These are phyloP conservation scores for Cystofilobasidium bisporidii DNA, from an alignment of 768 basidiomycete species.

Conservation along the genomic window DNA sequence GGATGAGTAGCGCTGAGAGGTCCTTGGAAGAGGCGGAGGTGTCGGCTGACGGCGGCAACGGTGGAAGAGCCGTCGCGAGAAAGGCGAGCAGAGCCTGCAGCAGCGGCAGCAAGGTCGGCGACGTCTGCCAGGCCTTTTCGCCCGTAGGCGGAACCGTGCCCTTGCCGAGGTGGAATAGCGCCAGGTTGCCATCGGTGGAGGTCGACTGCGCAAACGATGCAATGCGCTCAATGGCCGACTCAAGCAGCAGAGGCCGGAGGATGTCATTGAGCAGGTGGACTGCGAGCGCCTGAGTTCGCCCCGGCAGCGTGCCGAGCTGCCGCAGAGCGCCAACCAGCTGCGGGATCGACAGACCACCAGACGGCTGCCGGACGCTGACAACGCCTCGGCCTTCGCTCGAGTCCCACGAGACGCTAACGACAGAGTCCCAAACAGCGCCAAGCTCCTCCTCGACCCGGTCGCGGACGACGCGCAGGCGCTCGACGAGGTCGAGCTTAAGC, in stretches of 20 bases:
- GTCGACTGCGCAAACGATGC: constrained; percentile 5
- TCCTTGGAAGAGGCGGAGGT: background rate
- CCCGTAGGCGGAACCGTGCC: background rate
- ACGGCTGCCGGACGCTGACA: constrained; percentile 8
- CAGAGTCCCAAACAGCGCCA: constrained; percentile 1
- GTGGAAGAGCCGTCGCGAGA: constrained; percentile 4
- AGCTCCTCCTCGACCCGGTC: constrained; percentile 25
- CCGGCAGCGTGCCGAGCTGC: background rate
- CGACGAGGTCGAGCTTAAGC: constrained; percentile 16
- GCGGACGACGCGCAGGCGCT: constrained; percentile 18
- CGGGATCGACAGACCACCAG: background rate
- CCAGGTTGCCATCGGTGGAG: constrained; percentile 2
- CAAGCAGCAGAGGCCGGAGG: constrained; percentile 11
- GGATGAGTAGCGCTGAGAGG: background rate
- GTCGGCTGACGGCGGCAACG: background rate
- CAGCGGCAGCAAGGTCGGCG: background rate
- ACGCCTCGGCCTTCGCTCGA: background rate
- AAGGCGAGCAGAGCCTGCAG: constrained; percentile 16
- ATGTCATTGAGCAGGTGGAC: background rate
- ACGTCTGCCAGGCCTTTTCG: background rate
- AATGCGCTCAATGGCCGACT: background rate
- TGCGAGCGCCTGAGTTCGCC: constrained; percentile 1
- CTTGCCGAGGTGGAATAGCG: constrained; percentile 13
- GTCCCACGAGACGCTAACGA: constrained; percentile 4
- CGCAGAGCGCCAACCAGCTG: constrained; percentile 6